Evolutionary conservation across 2,329 filamentous ascomycete species (phyloP).

Genomic region (Scedosporium boydii): DNA sequence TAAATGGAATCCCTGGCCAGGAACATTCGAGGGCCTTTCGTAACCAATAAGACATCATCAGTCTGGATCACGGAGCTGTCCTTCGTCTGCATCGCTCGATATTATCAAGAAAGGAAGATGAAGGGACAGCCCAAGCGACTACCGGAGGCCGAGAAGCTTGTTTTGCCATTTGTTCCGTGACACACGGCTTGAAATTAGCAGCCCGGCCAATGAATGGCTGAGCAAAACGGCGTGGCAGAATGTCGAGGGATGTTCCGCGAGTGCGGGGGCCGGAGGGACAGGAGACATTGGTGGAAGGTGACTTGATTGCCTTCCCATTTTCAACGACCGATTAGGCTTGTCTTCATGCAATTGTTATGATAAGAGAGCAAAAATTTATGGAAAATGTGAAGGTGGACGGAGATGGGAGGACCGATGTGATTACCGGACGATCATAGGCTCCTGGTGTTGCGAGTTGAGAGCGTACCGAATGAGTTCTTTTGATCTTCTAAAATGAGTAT

Average conservation of each 20-base stretch:
- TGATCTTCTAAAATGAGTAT: background rate
- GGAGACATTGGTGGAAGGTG: background rate
- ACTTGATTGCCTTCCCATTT: background rate
- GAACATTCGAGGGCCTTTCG: background rate
- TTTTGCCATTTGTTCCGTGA: background rate
- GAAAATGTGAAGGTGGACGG: background rate
- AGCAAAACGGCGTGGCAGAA: background rate
- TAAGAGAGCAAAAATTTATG: background rate
- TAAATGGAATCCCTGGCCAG: background rate
- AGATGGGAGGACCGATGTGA: no score
- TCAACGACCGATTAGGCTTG: background rate
- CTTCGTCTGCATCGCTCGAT: background rate
- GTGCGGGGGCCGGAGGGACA: background rate
- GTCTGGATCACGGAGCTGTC: background rate
- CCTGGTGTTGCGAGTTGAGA: background rate
- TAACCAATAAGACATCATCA: background rate
- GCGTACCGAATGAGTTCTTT: background rate
- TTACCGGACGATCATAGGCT: background rate
- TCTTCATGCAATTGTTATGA: background rate
- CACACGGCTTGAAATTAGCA: background rate
- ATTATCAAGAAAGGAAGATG: background rate
- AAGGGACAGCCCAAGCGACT: background rate
- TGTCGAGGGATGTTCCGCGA: background rate
- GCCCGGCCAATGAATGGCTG: background rate
- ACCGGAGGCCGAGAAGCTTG: background rate